Conservation (phyloP, 1,139 yeast genomes). For the Yamadazyma trypodendri region DNA sequence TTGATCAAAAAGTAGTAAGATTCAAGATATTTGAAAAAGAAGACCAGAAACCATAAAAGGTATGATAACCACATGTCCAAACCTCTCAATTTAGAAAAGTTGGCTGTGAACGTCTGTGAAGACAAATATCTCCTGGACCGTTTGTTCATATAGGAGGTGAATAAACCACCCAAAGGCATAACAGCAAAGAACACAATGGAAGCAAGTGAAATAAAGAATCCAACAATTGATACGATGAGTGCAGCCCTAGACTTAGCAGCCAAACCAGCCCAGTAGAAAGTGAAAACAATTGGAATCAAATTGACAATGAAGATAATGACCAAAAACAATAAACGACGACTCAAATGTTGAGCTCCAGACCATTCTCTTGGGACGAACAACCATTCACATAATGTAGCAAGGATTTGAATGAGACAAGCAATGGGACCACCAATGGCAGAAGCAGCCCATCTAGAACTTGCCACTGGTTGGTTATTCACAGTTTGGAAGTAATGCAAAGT, state of each 20-base stretch:
- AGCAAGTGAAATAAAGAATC: constrained; percentile 82
- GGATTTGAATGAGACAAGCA: constrained; percentile 76
- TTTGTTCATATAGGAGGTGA: constrained; percentile 88
- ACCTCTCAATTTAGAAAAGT: constrained; percentile 76
- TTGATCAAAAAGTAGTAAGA: constrained; percentile 91
- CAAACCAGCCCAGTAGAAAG: constrained; percentile 79
- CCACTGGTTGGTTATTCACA: constrained; percentile 77
- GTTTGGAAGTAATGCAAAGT: constrained; percentile 85
- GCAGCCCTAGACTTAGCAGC: constrained; percentile 72
- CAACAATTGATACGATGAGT: constrained; percentile 78
- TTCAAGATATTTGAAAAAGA: constrained; percentile 83
- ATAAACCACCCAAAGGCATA: constrained; percentile 97
- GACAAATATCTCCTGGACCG: constrained; percentile 88
- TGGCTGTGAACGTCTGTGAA: constrained; percentile 94
- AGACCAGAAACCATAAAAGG: constrained; percentile 84
- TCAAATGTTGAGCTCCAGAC: constrained; percentile 98
- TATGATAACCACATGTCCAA: constrained; percentile 97
- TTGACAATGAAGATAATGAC: constrained; percentile 65
- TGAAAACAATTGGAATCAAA: constrained; percentile 83
- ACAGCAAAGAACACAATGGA: constrained; percentile 84
- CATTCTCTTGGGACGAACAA: constrained; percentile 94
- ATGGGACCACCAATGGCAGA: constrained; percentile 91
- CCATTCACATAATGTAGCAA: constrained; percentile 94
- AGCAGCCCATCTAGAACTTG: constrained; percentile 90
- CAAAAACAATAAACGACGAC: constrained; percentile 82